Conservation (phyloP, 305 asterid genomes). For the Plantago coronopus region DNA sequence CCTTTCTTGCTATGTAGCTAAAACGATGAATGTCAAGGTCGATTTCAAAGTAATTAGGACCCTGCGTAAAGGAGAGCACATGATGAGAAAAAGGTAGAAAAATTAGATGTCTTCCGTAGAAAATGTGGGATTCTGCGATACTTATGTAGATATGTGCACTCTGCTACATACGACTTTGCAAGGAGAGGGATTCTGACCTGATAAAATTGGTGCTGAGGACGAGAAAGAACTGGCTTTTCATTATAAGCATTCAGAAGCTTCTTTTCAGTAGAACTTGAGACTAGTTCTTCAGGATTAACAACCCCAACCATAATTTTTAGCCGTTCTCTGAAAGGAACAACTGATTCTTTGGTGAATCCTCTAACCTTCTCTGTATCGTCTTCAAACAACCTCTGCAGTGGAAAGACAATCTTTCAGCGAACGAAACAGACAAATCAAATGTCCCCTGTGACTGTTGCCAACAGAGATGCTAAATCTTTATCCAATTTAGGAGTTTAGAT, state of each 20-base stretch:
- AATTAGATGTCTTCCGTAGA: background rate
- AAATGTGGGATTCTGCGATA: too few species aligned
- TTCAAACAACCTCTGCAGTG: conserved; percentile 63
- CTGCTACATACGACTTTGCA: background rate
- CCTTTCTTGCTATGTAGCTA: conserved; percentile 94
- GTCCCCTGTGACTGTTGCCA: too few species aligned
- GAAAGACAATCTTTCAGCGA: conserved; percentile 8
- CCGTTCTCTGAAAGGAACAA: conserved; percentile 80
- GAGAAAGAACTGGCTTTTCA: conserved; percentile 92
- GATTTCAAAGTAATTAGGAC: conserved; percentile 78
- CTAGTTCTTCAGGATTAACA: conserved; percentile 79
- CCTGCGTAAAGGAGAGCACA: conserved; percentile 36
- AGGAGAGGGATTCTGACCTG: conserved; percentile 37
- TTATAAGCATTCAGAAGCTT: conserved; percentile 85
- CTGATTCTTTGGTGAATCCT: conserved; percentile 88
- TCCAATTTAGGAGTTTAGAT: background rate
- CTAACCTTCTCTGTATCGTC: conserved; percentile 82
- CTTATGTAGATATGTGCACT: background rate
- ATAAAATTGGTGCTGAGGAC: conserved; percentile 90
- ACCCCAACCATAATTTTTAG: conserved; percentile 88
- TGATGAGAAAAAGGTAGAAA: background rate
- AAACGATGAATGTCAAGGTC: conserved; percentile 98
- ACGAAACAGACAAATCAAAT: background rate
- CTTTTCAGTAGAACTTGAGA: conserved; percentile 79
- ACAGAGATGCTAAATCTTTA: background rate